These are phyloP conservation scores for Chalciporus chontae DNA, from an alignment of 768 basidiomycete genomes.

Conservation along the genomic window DNA sequence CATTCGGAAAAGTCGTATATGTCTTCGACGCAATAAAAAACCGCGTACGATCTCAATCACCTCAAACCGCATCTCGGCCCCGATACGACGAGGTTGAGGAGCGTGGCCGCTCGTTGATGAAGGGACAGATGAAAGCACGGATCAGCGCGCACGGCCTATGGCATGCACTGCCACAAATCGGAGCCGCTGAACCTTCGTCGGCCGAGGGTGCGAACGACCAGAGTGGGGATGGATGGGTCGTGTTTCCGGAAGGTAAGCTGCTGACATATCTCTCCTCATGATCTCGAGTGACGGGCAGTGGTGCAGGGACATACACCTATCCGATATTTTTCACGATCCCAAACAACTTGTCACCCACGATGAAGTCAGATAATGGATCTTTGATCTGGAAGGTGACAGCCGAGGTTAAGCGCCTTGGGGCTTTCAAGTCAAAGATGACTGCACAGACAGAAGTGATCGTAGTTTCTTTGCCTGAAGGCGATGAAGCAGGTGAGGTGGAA, in stretches of 20 bases:
- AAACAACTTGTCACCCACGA: constrained; percentile 69
- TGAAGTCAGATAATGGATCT: constrained; percentile 71
- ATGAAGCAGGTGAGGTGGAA: constrained; percentile 56
- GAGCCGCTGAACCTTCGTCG: constrained; percentile 30
- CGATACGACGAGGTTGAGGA: constrained; percentile 8
- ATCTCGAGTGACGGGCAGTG: constrained; percentile 45
- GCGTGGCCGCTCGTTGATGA: constrained; percentile 29
- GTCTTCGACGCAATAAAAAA: constrained; percentile 43
- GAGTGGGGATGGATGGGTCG: constrained; percentile 66
- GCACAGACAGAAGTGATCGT: constrained; percentile 71
- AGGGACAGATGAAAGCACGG: constrained; percentile 30
- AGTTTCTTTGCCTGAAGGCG: constrained; percentile 60
- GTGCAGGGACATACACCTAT: constrained; percentile 83
- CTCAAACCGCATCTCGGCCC: constrained; percentile 16
- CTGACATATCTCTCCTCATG: constrained; percentile 12
- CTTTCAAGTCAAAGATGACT: constrained; percentile 68
- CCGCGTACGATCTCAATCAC: constrained; percentile 47
- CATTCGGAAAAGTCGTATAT: constrained; percentile 49
- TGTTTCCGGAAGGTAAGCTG: constrained; percentile 75
- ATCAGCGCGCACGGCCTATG: not conserved
- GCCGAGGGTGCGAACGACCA: constrained; percentile 22
- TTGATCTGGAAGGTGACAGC: constrained; percentile 81
- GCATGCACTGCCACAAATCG: constrained; percentile 20
- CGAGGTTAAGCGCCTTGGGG: constrained; percentile 75
- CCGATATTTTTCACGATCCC: constrained; percentile 92